Conservation (phyloP, 2,329 filamentous ascomycete genomes). For the Ophiosphaerella herpotricha region DNA sequence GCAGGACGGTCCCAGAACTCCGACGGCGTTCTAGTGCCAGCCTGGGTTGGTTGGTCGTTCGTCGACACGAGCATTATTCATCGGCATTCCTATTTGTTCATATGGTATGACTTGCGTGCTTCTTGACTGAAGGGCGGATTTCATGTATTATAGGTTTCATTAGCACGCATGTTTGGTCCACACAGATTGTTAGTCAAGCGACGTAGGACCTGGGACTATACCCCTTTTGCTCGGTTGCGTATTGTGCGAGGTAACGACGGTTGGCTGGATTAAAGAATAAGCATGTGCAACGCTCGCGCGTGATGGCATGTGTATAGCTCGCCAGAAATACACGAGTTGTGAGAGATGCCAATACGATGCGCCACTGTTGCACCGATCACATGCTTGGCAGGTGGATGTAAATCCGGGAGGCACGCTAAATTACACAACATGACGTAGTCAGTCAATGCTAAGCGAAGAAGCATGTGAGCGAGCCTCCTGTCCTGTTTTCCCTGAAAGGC, state of each 20-base stretch:
- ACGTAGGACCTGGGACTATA: slow-evolving; percentile 22
- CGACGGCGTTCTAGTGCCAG: no score
- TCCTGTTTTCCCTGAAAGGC: slow-evolving; percentile 25
- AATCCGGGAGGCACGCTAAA: slow-evolving; percentile 7
- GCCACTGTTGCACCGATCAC: no score
- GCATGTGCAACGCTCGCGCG: no score
- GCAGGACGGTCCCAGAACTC: no score
- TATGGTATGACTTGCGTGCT: background rate
- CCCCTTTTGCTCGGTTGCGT: slow-evolving; percentile 18
- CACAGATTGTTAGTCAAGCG: slow-evolving; percentile 4
- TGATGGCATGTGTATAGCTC: background rate
- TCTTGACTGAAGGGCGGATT: background rate
- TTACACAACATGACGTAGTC: slow-evolving; percentile 21
- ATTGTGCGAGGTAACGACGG: background rate
- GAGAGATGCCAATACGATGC: no score
- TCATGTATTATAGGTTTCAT: slow-evolving; percentile 17
- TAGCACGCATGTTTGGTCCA: slow-evolving; percentile 4
- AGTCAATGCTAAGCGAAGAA: slow-evolving; percentile 23
- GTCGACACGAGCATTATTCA: background rate
- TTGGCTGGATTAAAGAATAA: no score
- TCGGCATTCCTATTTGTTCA: background rate
- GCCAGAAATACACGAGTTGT: no score
- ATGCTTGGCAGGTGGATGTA: slow-evolving; percentile 15
- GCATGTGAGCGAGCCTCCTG: slow-evolving; percentile 25
- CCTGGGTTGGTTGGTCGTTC: no score